Evolutionary conservation across 2,329 filamentous ascomycete genomes (phyloP), one percentile per base, ranked within the genome.

Genomic region (Atkinsonella hypoxylon): DNA sequence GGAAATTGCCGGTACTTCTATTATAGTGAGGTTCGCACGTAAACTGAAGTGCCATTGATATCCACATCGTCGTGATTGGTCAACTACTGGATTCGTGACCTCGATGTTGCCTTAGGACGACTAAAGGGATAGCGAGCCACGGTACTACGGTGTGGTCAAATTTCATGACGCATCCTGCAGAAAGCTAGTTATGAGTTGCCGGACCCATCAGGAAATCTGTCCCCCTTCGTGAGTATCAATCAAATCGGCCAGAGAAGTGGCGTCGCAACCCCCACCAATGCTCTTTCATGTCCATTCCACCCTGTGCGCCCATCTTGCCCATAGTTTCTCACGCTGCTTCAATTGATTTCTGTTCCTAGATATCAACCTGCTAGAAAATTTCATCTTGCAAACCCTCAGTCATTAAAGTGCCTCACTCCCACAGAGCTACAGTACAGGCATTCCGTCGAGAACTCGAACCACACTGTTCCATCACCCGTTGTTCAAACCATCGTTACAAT

Each of bases 401-500:
- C 20, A 46, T 20, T 36, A 17, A 41, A 47, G 2, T 22, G 34
- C 26, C 20, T 22, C 36, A 11, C 10, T 15, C 15, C 2, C 42
- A 18, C 13, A 31, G 31, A 31, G 17, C 40, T 30, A 32, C n/a
- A 11, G 15, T 30, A 32, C n/a, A 11, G 15, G 22, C 2, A 10
- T 18, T 20, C 8, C 55, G 52, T 51, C 55, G 30, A 18, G 22
- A 38, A 6, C 12, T 17, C 9, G 10, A 32, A 22, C 15, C 6
- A 15, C 45, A 38, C 18, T 13, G 34, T 41, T n/a, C 43, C 13
- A 10, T 56, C 54, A 51, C 51, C 55, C 51, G 49, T 47, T 13
- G 13, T 30, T 34, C 59, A 57, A 53, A 51, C 64, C 60, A 70
- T 60, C 59, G 78, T 81, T 82, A 82, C 63, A 48, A 81, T 85